Conservation (phyloP, 2,329 filamentous ascomycete genomes). For the Elsinoe arachidis region DNA sequence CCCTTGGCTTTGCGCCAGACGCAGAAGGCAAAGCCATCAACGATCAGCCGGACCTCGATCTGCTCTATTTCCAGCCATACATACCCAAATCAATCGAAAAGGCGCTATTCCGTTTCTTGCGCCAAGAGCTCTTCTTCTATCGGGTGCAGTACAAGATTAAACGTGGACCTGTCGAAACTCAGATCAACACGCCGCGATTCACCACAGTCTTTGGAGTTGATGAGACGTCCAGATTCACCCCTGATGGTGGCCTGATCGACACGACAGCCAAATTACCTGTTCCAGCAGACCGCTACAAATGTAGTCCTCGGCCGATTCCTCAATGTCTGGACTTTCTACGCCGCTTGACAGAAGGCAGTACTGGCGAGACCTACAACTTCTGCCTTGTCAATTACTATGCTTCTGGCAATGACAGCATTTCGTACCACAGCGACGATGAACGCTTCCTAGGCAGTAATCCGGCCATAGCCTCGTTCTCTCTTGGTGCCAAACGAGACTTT, state of each 20-base stretch:
- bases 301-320: conserved; percentile 61
- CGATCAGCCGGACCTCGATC: conserved; percentile 60
- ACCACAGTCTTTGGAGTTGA: conserved; percentile 54
- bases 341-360: conserved; percentile 54
- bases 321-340: conserved; percentile 58
- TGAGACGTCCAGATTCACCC: conserved; percentile 55
- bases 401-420: conserved; percentile 66
- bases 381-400: conserved; percentile 78
- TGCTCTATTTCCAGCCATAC: conserved; percentile 69
- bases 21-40: conserved; percentile 49
- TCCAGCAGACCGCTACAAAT: conserved; percentile 45
- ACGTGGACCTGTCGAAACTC: conserved; percentile 48
- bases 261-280: conserved; percentile 32
- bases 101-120: conserved; percentile 61
- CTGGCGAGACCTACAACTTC: conserved; percentile 64
- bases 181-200: conserved; percentile 48
- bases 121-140: conserved; percentile 65
- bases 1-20: conserved; percentile 35
- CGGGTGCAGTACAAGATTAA: conserved; percentile 60
- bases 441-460: conserved; percentile 61
- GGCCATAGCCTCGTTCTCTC: conserved; percentile 64
- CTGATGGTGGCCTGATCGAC: conserved; percentile 13
- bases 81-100: conserved; percentile 49
- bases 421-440: conserved; percentile 75
- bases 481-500: conserved; percentile 67